These are phyloP conservation scores for Aspergillus chevalieri DNA, from an alignment of 2,329 filamentous ascomycete species.

Conservation along the genomic window DNA sequence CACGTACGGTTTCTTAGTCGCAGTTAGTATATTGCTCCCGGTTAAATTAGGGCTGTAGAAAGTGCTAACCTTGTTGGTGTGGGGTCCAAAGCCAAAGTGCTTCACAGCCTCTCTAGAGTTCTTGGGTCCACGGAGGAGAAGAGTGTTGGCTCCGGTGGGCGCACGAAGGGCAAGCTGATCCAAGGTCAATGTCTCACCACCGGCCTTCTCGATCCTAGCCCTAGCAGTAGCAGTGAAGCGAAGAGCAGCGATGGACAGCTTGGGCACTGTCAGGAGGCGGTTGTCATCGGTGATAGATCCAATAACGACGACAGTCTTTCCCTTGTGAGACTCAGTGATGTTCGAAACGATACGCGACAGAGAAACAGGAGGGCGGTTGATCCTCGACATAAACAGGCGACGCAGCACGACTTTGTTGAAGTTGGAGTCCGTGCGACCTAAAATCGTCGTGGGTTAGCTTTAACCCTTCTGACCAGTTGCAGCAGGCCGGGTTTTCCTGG, in stretches of 20 bases:
- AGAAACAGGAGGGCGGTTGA: conserved; percentile 93
- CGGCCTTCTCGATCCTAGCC: conserved; percentile 85
- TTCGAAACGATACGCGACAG: conserved; percentile 78
- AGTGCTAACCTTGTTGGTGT: conserved; percentile 81
- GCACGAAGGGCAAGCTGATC: conserved; percentile 95
- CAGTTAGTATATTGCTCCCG: conserved; percentile 11
- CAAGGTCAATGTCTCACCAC: conserved; percentile 90
- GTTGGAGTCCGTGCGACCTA: conserved; percentile 88
- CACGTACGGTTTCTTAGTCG: conserved; percentile 78
- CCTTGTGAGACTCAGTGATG: conserved; percentile 51
- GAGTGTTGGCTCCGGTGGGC: conserved; percentile 93
- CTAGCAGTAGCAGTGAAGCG: conserved; percentile 95
- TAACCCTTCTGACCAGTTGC: not conserved
- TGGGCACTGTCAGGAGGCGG: conserved; percentile 82
- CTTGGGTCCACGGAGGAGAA: conserved; percentile 96
- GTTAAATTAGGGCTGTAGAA: not conserved
- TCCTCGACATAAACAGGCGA: conserved; percentile 96
- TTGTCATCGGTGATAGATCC: conserved; percentile 98
- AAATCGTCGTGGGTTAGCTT: not conserved
- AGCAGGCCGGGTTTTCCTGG: conserved; percentile 12
- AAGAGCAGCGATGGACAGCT: conserved; percentile 87
- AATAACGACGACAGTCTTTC: conserved; percentile 85
- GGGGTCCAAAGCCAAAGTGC: conserved; percentile 98
- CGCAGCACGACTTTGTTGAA: conserved; percentile 99
- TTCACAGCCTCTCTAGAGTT: conserved; percentile 96